Conservation (phyloP, 768 basidiomycete genomes). For the Mycena rosella region DNA sequence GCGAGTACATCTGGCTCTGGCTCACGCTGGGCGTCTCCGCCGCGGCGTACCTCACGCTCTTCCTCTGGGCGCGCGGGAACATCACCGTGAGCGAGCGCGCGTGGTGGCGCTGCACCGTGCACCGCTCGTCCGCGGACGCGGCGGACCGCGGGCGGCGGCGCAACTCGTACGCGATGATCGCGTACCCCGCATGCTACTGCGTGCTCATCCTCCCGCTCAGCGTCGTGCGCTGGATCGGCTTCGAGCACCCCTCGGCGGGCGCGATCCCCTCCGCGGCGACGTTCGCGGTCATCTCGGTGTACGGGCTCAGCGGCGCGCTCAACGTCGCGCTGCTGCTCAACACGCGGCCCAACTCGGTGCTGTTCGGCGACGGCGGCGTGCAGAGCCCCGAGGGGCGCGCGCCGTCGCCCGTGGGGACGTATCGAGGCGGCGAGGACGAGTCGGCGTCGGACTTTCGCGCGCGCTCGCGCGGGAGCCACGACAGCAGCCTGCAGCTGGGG, state of each 20-base stretch:
- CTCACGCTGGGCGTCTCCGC: slow-evolving; percentile 50
- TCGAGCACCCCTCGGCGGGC: slow-evolving; percentile 36
- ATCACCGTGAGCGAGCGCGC: slow-evolving; percentile 44
- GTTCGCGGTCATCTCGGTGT: slow-evolving; percentile 49
- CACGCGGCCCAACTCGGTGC: slow-evolving; percentile 50
- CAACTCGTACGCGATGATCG: slow-evolving; percentile 44
- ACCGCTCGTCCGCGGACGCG: slow-evolving; percentile 31
- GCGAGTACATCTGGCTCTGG: slow-evolving; percentile 64
- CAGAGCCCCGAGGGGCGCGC: not conserved
- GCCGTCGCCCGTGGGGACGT: slow-evolving; percentile 12
- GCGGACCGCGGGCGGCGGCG: slow-evolving; percentile 35
- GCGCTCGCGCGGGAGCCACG: not conserved
- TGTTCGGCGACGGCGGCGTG: slow-evolving; percentile 42
- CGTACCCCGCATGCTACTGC: slow-evolving; percentile 53
- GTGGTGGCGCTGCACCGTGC: slow-evolving; percentile 51
- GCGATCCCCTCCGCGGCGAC: slow-evolving; percentile 46
- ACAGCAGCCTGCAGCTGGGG: slow-evolving; percentile 19
- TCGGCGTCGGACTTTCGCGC: slow-evolving; percentile 7
- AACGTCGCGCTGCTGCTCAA: slow-evolving; percentile 55
- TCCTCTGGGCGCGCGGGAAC: slow-evolving; percentile 52
- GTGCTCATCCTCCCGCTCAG: slow-evolving; percentile 55
- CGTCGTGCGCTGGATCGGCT: slow-evolving; percentile 55
- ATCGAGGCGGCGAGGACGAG: not conserved
- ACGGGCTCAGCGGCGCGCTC: slow-evolving; percentile 53
- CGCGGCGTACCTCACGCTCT: slow-evolving; percentile 51